These are phyloP conservation scores for Camelina hispida DNA, from an alignment of 345 rosid genomes.

Conservation along the genomic window DNA sequence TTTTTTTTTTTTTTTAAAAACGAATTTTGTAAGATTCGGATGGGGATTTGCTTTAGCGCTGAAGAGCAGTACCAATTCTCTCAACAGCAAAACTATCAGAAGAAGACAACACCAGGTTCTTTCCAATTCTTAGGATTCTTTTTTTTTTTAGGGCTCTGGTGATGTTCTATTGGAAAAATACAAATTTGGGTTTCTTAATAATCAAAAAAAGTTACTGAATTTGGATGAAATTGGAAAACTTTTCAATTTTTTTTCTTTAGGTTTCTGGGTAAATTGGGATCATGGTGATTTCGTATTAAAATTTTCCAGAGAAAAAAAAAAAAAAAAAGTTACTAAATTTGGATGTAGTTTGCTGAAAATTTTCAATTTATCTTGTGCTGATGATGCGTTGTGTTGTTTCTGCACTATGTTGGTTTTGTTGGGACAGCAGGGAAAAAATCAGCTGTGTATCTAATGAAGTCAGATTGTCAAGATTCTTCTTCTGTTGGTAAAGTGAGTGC, in stretches of 20 bases:
- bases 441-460: conserved; percentile 35
- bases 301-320: background rate
- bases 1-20: background rate
- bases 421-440: conserved; percentile 20
- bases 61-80: conserved; percentile 39
- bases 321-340: no score
- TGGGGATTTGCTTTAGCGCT: conserved; percentile 54
- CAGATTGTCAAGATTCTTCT: conserved; percentile 44
- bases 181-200: background rate
- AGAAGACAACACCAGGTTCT: conserved; percentile 19
- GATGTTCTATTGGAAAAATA: background rate
- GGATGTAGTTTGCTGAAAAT: no score
- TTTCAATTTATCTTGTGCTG: no score
- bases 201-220: background rate
- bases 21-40: conserved; percentile 9
- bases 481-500: conserved; percentile 31
- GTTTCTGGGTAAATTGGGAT: background rate
- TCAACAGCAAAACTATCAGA: conserved; percentile 33
- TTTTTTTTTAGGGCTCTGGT: background rate
- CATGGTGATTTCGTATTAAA: background rate
- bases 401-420: background rate
- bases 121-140: background rate
- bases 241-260: background rate
- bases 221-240: background rate
- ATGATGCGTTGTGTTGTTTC: no score